Evolutionary conservation across 176 grass and related monocot genomes (phyloP).

Genomic region (Eleusine indica): DNA sequence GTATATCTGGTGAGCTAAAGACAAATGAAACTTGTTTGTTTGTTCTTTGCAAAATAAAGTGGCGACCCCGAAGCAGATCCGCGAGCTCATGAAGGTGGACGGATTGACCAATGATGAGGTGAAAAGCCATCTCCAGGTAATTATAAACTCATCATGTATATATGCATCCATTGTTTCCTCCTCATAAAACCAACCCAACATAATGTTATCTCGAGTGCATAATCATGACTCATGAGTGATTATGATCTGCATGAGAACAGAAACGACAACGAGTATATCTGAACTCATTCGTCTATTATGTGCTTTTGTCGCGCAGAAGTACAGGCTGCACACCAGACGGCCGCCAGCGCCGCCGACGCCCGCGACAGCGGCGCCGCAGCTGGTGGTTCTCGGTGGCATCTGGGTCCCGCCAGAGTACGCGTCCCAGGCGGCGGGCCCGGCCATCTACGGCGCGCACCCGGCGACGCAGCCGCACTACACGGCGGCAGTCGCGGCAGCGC

Average conservation of each 20-base stretch:
- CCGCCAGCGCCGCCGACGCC: conserved; percentile 50
- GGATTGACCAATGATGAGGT: conserved; percentile 98
- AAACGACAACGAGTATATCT: neutral
- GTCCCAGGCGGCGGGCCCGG: conserved; percentile 46
- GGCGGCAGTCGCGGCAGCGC: conserved; percentile 41
- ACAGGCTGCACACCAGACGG: conserved; percentile 79
- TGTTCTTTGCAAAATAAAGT: conserved; percentile 43
- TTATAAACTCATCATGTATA: conserved; percentile 43
- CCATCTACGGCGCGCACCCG: conserved; percentile 79
- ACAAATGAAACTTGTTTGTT: conserved; percentile 10
- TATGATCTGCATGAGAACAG: conserved; percentile 3
- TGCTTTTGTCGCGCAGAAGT: conserved; percentile 58
- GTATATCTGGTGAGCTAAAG: conserved; percentile 1
- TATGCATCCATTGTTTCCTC: neutral
- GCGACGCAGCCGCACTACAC: conserved; percentile 65
- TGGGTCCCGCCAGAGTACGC: conserved; percentile 93
- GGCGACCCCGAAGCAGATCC: conserved; percentile 97
- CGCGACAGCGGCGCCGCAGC: conserved; percentile 52
- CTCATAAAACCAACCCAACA: neutral
- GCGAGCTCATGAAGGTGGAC: conserved; percentile 93
- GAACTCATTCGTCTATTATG: neutral
- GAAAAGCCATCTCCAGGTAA: conserved; percentile 97
- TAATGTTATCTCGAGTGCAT: neutral
- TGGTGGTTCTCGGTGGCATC: conserved; percentile 83
- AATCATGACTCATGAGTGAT: neutral